Conservation (phyloP, 2,329 filamentous ascomycete genomes). For the Alternaria gaisen region DNA sequence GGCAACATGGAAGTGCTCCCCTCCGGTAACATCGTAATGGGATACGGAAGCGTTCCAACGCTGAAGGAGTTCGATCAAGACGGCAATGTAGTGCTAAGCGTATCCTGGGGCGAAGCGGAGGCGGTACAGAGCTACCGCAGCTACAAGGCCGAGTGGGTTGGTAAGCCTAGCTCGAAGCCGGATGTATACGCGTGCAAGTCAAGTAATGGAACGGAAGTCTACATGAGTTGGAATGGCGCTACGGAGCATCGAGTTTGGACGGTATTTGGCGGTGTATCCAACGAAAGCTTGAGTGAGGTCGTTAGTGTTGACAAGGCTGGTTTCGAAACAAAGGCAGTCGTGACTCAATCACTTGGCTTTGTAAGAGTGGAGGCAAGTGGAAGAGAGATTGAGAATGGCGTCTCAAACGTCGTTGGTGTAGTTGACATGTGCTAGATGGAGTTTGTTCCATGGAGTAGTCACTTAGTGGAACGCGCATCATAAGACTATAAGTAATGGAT, state of each 20-base stretch:
- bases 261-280: not conserved
- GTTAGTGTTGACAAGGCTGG: not conserved
- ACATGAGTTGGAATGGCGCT: conserved; percentile 24
- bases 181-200: conserved; percentile 13
- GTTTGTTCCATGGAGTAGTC: not conserved
- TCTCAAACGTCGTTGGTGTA: not conserved
- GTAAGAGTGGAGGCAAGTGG: not conserved
- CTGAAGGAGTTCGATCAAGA: conserved; percentile 15
- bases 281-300: not conserved
- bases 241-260: conserved; percentile 13
- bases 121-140: conserved; percentile 17
- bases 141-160: conserved; percentile 17
- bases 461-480: too few species aligned
- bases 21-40: conserved; percentile 8
- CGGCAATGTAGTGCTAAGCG: conserved; percentile 10
- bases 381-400: not conserved
- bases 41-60: conserved; percentile 14
- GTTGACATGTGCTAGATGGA: not conserved
- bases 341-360: not conserved
- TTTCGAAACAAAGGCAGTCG: not conserved
- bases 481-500: too few species aligned
- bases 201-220: conserved; percentile 8
- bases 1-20: conserved; percentile 9
- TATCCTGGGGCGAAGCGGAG: conserved; percentile 11
- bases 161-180: conserved; percentile 12